Conservation (phyloP, 257 asterid genomes). For the Lantana camara region DNA sequence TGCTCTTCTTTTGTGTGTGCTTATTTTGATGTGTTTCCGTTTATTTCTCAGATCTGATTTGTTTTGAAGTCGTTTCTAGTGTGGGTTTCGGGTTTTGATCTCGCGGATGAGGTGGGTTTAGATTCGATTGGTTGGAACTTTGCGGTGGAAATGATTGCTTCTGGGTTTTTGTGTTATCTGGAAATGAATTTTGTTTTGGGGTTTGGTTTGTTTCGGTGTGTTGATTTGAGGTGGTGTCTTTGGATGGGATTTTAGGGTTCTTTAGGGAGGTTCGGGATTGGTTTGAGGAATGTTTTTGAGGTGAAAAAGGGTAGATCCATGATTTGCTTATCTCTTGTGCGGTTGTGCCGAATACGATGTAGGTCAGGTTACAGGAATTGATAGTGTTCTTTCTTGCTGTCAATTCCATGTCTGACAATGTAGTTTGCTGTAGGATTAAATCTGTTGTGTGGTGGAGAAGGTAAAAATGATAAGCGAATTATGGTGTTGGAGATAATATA, state of each 20-base stretch:
- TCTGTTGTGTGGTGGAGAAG: background rate
- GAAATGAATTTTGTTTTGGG: background rate
- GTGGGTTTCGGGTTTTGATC: background rate
- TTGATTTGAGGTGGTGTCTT: background rate
- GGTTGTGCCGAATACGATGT: no score
- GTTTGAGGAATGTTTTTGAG: conserved; percentile 1
- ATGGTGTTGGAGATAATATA: background rate
- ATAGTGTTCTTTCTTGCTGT: background rate
- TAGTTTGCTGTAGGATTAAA: background rate
- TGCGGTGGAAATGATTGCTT: background rate
- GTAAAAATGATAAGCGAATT: background rate
- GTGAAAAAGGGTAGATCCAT: conserved; percentile 4
- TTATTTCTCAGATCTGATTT: conserved; percentile 36
- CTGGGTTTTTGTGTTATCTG: background rate
- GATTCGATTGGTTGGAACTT: conserved; percentile 15
- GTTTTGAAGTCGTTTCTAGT: background rate
- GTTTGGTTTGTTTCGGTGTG: background rate
- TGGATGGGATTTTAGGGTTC: no score
- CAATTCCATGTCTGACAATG: background rate
- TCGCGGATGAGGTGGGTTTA: conserved; percentile 6
- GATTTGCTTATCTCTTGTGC: background rate
- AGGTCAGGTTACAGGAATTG: no score
- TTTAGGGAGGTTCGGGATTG: background rate
- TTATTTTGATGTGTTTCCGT: background rate
- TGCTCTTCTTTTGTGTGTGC: background rate